Evolutionary conservation across 257 asterid genomes (phyloP).

Genomic region (Penstemon davidsonii): DNA sequence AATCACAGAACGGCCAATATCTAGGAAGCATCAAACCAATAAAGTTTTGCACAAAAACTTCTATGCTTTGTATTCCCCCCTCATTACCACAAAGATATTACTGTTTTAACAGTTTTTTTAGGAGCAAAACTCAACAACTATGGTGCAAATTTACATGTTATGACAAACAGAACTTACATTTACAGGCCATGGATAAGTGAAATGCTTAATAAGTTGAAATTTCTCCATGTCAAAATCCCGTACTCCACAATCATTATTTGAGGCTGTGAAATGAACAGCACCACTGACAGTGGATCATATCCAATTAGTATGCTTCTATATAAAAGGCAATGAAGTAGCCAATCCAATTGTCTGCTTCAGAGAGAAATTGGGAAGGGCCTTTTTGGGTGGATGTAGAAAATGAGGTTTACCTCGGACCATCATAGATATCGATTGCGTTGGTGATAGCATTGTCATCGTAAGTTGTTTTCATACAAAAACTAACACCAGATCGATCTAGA

Average conservation of each 20-base stretch:
- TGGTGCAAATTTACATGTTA: background rate
- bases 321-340: slow-evolving; percentile 5
- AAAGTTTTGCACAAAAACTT: background rate
- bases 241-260: slow-evolving; percentile 48
- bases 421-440: slow-evolving; percentile 51
- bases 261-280: slow-evolving; percentile 47
- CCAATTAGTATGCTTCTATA: slow-evolving; percentile 16
- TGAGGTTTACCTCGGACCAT: slow-evolving; percentile 40
- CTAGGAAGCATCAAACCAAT: background rate
- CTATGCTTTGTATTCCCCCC: background rate
- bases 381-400: slow-evolving; percentile 2
- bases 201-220: slow-evolving; percentile 54
- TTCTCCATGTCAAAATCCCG: slow-evolving; percentile 55
- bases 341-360: slow-evolving; percentile 6
- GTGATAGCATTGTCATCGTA: slow-evolving; percentile 63
- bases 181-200: slow-evolving; percentile 53
- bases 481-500: slow-evolving; percentile 64
- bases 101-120: background rate
- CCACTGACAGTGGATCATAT: slow-evolving; percentile 39
- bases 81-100: slow-evolving; percentile 11
- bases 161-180: slow-evolving; percentile 34
- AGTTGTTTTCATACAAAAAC: slow-evolving; percentile 65
- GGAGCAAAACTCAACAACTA: background rate
- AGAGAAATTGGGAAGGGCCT: background rate
- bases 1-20: background rate